Conservation (phyloP, 2,329 filamentous ascomycete genomes). For the Trichoderma lentiforme region DNA sequence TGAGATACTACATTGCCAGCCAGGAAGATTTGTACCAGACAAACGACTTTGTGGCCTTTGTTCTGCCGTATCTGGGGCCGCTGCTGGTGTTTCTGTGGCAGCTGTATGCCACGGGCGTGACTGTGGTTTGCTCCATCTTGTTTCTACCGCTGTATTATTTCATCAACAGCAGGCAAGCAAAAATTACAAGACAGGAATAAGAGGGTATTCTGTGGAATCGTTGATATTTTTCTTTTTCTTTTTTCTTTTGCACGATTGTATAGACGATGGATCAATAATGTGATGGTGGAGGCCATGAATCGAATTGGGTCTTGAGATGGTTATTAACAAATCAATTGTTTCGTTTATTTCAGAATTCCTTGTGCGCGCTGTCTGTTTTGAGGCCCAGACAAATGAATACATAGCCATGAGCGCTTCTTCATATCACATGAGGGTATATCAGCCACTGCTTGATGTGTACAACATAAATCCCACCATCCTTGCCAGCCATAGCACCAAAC, state of each 20-base stretch:
- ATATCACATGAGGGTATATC: slow-evolving; percentile 3
- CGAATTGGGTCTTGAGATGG: not conserved
- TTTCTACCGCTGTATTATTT: slow-evolving; percentile 36
- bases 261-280: not conserved
- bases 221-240: not conserved
- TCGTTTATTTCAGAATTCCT: not conserved
- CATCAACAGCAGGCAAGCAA: slow-evolving; percentile 26
- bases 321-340: not conserved
- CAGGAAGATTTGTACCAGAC: slow-evolving; percentile 83
- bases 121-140: slow-evolving; percentile 54
- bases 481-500: not conserved
- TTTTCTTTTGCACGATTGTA: not conserved
- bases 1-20: slow-evolving; percentile 64
- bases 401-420: not conserved
- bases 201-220: no score
- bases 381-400: not conserved
- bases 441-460: not conserved
- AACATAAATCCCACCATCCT: not conserved
- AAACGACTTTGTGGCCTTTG: slow-evolving; percentile 71
- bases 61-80: slow-evolving; percentile 57
- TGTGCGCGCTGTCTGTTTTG: not conserved
- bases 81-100: slow-evolving; percentile 59
- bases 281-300: not conserved
- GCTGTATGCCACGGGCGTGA: slow-evolving; percentile 61
- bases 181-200: slow-evolving; percentile 1